Conservation (phyloP, 352 stramenopile genomes). For the Phytophthora aleatoria region DNA sequence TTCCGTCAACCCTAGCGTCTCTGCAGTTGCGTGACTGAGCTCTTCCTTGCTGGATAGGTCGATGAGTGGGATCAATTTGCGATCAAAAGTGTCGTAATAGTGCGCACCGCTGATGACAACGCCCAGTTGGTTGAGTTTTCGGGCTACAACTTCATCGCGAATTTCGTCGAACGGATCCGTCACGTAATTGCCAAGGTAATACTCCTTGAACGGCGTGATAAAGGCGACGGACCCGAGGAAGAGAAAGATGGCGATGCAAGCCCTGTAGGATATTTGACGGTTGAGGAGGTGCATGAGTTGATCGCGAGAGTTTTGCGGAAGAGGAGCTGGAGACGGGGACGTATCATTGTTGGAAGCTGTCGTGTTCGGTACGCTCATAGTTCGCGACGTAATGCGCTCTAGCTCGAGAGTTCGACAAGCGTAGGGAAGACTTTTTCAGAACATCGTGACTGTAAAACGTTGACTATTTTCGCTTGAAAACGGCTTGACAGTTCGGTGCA, state of each 20-base stretch:
- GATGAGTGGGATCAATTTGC: constrained; percentile 13
- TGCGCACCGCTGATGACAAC: constrained; percentile 29
- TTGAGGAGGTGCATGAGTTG: constrained; percentile 13
- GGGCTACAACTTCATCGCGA: constrained; percentile 20
- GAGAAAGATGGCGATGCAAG: constrained; percentile 22
- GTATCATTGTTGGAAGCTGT: background rate
- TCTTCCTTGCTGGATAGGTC: constrained; percentile 15
- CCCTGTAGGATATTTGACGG: constrained; percentile 24
- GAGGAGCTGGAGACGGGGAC: background rate
- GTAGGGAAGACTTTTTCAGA: no score
- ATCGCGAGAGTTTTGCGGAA: background rate
- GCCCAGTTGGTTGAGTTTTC: constrained; percentile 30
- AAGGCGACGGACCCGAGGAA: constrained; percentile 20
- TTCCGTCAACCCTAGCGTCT: constrained; percentile 10
- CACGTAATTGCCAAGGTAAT: constrained; percentile 33
- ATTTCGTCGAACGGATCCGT: constrained; percentile 35
- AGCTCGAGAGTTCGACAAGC: no score
- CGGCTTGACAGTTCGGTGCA: no score
- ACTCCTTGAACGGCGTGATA: constrained; percentile 32
- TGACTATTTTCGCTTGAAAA: no score
- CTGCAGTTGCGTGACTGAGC: constrained; percentile 10
- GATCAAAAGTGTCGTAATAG: constrained; percentile 30
- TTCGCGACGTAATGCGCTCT: background rate
- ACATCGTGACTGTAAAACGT: no score
- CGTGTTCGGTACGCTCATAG: constrained; percentile 2